Evolutionary conservation across 2,329 filamentous ascomycete species (phyloP), one percentile per base, ranked within the genome.

Genomic region (Neofusicoccum ribis): DNA sequence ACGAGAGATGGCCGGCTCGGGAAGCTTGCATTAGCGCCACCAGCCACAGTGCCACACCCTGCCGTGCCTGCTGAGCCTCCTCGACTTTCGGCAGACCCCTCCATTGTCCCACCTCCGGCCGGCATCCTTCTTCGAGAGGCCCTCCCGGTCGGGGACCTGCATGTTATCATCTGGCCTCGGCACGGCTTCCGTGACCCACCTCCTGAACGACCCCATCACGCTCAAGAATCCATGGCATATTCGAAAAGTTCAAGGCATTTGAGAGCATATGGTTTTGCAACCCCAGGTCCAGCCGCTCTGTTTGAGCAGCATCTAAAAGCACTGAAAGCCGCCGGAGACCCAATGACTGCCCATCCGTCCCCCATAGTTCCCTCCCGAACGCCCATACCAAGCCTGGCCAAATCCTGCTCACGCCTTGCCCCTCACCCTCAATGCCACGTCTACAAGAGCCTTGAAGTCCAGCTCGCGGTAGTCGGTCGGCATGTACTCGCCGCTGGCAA

Each of bases 401-500:
- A 15, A 23, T 20, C 9, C 31, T 3, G 12, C 15, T 34, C 56
- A 68, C 44, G 75, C 76, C 69, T 70, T 70, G 44, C 68, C 67
- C 36, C 71, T 78, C 31, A 74, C 67, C 47, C 69, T 65, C 67
- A 79, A 64, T 36, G 77, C 77, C 43, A 73, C 59, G 31, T 73
- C 69, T 7, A 74, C 75, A 67, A 82, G 69, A 17, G 72, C 73
- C 23, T 71, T 73, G 68, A 84, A 80, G 68, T 84, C 78, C 70
- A 84, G 73, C 64, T 79, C 69, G 34, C 73, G 72, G 47, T 76
- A 70, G 9, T 80, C 76, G 8, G 75, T 72, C 1, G 82, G 82
- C 76, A 84, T 79, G 68, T 80, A 79, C 69, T 97, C 92, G 54
- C 95, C 95, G 74, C 91, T 95, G 67, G 93, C 92, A 75, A 99